Evolutionary conservation across 331 rosid species (phyloP).

Genomic region (Pyracantha coccinea): DNA sequence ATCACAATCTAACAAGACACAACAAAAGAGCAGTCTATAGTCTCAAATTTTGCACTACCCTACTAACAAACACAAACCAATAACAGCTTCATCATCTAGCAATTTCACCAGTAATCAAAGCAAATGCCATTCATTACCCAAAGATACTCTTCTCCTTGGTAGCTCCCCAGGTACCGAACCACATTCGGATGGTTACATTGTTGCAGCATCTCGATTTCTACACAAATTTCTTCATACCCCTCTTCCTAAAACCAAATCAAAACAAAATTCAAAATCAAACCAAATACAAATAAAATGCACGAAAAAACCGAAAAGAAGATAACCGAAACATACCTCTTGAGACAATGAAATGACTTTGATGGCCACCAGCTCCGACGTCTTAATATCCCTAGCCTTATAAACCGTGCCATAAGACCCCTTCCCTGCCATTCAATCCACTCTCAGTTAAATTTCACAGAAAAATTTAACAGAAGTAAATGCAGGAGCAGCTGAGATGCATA

Average conservation of each 20-base stretch:
- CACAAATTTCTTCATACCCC: conserved; percentile 96
- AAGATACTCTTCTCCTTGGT: conserved; percentile 98
- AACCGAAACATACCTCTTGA: conserved; percentile 67
- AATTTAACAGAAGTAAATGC: background rate
- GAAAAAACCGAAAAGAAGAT: background rate
- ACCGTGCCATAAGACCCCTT: conserved; percentile 97
- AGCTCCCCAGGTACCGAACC: conserved; percentile 96
- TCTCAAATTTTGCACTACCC: conserved; percentile 1
- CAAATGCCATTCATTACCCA: conserved; percentile 53
- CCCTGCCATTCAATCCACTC: conserved; percentile 35
- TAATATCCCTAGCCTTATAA: conserved; percentile 88
- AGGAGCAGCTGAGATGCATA: background rate
- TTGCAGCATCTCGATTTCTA: conserved; percentile 97
- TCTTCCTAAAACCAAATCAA: conserved; percentile 55
- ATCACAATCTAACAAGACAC: conserved; percentile 85
- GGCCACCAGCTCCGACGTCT: conserved; percentile 91
- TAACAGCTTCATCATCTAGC: background rate
- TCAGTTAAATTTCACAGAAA: background rate
- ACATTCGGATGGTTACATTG: conserved; percentile 98
- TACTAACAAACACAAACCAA: background rate
- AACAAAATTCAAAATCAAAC: conserved; percentile 10
- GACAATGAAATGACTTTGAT: conserved; percentile 83
- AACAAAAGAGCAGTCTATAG: conserved; percentile 19
- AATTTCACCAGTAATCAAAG: background rate
- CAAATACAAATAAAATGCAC: background rate